Evolutionary conservation across 78 protist species (phyloP).

Genomic region (Dictyostelium citrinum): DNA sequence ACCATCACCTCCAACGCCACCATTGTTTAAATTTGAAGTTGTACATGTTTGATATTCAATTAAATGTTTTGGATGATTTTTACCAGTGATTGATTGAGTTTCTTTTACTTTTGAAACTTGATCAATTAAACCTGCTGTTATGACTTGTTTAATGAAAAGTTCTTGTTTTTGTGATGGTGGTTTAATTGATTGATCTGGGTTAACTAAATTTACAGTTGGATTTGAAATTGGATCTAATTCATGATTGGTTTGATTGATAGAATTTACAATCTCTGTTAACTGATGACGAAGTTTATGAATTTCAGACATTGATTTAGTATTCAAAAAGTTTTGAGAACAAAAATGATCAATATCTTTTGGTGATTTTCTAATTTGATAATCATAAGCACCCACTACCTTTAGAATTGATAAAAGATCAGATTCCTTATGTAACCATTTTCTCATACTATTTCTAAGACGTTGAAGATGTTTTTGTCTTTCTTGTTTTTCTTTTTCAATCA

Average conservation of each 20-base stretch:
- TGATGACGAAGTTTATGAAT: conserved; percentile 64
- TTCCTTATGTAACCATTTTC: conserved; percentile 54
- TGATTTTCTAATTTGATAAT: conserved; percentile 32
- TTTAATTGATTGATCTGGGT: conserved; percentile 15
- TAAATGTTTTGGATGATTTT: not conserved
- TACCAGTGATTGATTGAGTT: not conserved
- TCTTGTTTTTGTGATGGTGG: conserved; percentile 71
- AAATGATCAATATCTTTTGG: conserved; percentile 7
- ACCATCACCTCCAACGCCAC: not conserved
- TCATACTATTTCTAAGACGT: conserved; percentile 5
- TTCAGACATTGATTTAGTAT: conserved; percentile 73
- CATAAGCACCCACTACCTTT: conserved; percentile 79
- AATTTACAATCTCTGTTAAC: conserved; percentile 36
- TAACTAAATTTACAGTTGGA: not conserved
- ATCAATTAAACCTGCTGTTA: conserved; percentile 77
- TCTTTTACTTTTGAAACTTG: conserved; percentile 51
- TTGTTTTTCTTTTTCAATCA: conserved; percentile 42
- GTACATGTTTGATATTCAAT: not conserved
- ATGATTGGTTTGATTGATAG: not conserved
- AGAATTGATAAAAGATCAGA: conserved; percentile 48
- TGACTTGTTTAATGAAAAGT: conserved; percentile 68
- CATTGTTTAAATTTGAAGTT: not conserved
- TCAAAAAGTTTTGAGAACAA: conserved; percentile 25
- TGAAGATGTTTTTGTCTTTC: conserved; percentile 5
- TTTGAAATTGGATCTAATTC: not conserved